Percentiles rank a stretch among this genome's conserved stretches.
phyloP scores from a whole-genome alignment of 352 stramenopile genomes.

The Phytopythium vexans region DNA sequence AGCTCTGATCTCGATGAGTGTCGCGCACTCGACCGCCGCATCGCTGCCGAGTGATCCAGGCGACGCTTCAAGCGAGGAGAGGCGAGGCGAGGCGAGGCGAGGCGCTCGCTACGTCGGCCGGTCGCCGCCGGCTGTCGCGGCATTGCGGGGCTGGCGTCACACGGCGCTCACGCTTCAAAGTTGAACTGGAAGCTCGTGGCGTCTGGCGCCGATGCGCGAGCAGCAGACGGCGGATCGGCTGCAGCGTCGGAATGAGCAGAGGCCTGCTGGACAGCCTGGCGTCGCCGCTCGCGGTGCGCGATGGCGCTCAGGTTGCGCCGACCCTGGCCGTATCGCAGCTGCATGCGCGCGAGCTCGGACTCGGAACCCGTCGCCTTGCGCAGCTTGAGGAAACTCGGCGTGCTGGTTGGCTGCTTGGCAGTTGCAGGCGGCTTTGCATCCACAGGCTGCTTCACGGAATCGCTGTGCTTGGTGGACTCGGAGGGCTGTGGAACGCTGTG shows the following conservation, averaged over 20 bases:
- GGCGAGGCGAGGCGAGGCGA: no score
- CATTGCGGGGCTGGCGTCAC: not conserved
- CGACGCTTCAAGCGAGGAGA: no score
- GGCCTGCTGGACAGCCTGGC: slow-evolving; percentile 4
- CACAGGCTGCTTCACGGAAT: no score
- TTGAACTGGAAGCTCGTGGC: slow-evolving; percentile 32
- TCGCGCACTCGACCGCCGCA: no score
- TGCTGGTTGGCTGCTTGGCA: not conserved
- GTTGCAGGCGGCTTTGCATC: no score
- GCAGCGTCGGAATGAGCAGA: not conserved
- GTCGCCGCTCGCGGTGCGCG: slow-evolving; percentile 42
- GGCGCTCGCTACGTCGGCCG: no score
- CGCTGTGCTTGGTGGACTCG: no score
- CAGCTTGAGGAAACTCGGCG: slow-evolving; percentile 41
- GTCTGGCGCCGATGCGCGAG: not conserved
- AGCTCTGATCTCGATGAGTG: no score
- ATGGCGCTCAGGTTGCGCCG: slow-evolving; percentile 50
- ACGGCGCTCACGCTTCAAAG: slow-evolving; percentile 15
- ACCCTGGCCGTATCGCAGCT: slow-evolving; percentile 60
- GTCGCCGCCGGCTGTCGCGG: not conserved
- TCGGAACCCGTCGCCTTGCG: slow-evolving; percentile 60
- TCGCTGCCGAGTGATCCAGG: no score
- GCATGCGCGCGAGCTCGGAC: slow-evolving; percentile 69
- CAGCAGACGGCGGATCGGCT: not conserved
- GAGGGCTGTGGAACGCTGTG: no score